These are phyloP conservation scores for Myochromella boudieri DNA, from an alignment of 768 basidiomycete species.

Conservation along the genomic window DNA sequence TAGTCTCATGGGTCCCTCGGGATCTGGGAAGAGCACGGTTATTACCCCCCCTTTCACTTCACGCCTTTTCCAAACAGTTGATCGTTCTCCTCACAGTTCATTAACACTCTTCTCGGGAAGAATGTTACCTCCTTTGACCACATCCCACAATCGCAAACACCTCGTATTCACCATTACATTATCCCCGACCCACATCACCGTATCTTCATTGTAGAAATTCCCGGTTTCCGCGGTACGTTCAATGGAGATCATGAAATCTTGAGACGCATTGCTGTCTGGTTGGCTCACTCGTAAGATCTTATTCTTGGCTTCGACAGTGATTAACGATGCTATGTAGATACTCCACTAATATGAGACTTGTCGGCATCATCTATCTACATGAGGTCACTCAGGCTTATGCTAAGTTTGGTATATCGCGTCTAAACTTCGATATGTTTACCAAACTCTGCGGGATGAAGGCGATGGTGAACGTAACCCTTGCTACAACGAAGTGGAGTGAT, in stretches of 20 bases:
- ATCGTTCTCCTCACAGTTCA: not conserved
- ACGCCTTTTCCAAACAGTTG: not conserved
- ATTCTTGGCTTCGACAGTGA: no score
- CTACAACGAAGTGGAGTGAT: conserved; percentile 16
- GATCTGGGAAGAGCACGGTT: not conserved
- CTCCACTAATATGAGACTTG: conserved; percentile 12
- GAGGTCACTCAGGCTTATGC: conserved; percentile 15
- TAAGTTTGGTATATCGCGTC: conserved; percentile 11
- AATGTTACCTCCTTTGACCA: conserved; percentile 10
- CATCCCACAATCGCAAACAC: conserved; percentile 9
- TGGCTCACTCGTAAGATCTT: conserved; percentile 15
- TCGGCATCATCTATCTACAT: conserved; percentile 18
- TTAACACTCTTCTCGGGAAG: conserved; percentile 6
- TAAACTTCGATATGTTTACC: conserved; percentile 17
- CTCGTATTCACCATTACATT: conserved; percentile 9
- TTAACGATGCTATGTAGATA: conserved; percentile 9
- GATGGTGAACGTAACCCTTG: conserved; percentile 12
- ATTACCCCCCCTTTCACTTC: not conserved
- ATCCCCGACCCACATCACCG: conserved; percentile 10
- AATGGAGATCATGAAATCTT: conserved; percentile 17
- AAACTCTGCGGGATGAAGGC: conserved; percentile 12
- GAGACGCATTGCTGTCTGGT: conserved; percentile 17
- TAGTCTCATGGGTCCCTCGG: not conserved
- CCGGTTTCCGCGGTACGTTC: conserved; percentile 21
- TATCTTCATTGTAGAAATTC: conserved; percentile 20